phyloP scores from a whole-genome alignment of 495 filamentous ascomycete species.

The Penicillium nucicola region DNA sequence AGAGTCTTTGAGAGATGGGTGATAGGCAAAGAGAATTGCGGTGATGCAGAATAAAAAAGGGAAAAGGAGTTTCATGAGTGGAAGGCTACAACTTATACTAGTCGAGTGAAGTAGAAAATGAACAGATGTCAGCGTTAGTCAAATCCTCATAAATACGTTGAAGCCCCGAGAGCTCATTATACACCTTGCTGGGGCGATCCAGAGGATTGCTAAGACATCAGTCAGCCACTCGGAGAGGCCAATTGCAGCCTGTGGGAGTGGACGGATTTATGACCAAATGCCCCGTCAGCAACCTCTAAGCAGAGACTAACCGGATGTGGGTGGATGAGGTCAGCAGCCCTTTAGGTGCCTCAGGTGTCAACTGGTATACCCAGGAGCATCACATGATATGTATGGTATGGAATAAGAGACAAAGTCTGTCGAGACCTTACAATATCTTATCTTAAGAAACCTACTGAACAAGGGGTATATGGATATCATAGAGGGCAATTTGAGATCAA shows the following conservation, averaged over 20 bases:
- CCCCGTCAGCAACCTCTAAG: constrained; percentile 27
- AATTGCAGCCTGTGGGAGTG: constrained; percentile 1
- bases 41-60: constrained; percentile 43
- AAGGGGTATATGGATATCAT: no score
- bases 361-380: no score
- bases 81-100: constrained; percentile 33
- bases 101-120: constrained; percentile 13
- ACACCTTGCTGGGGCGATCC: no score
- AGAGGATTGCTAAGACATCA: constrained; percentile 25
- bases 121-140: constrained; percentile 23
- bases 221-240: constrained; percentile 19
- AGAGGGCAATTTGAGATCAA: no score
- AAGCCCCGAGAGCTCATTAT: no score
- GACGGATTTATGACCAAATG: constrained; percentile 25
- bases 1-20: constrained; percentile 17
- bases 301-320: constrained; percentile 1
- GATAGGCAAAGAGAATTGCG: constrained; percentile 35
- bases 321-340: background rate
- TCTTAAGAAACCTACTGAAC: no score
- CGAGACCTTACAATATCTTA: no score
- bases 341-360: no score
- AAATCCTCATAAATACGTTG: constrained; percentile 12
- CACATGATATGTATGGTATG: no score
- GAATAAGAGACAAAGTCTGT: no score
- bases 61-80: constrained; percentile 42